These are phyloP conservation scores for Nothophoma quercina DNA, from an alignment of 2,329 filamentous ascomycete genomes.

Conservation along the genomic window DNA sequence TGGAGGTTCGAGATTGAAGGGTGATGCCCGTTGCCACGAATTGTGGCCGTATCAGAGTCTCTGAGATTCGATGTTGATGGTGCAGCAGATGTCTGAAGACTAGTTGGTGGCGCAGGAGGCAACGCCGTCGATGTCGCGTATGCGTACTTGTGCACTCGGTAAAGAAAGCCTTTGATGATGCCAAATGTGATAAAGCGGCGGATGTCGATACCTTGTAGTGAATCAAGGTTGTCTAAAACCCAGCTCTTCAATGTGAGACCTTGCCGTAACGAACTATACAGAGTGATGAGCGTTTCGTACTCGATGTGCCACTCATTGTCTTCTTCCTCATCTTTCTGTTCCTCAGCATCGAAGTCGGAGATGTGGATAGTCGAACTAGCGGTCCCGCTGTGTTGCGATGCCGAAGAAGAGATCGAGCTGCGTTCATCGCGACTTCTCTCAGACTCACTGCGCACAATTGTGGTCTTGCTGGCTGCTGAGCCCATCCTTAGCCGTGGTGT, in stretches of 20 bases:
- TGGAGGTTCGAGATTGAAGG: constrained; percentile 16
- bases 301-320: constrained; percentile 27
- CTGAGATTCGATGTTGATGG: constrained; percentile 24
- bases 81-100: constrained; percentile 30
- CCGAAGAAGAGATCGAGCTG: constrained; percentile 33
- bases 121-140: constrained; percentile 57
- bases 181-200: constrained; percentile 94
- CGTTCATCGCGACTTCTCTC: constrained; percentile 29
- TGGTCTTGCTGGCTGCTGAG: constrained; percentile 17
- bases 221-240: constrained; percentile 76
- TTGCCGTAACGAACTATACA: constrained; percentile 86
- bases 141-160: constrained; percentile 91
- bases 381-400: constrained; percentile 28
- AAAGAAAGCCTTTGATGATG: constrained; percentile 92
- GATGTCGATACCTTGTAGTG: constrained; percentile 81
- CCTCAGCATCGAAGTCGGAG: constrained; percentile 22
- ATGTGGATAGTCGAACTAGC: constrained; percentile 23
- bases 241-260: constrained; percentile 87
- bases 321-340: constrained; percentile 22
- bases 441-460: constrained; percentile 24
- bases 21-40: constrained; percentile 22
- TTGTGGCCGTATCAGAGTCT: constrained; percentile 30
- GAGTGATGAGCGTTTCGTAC: constrained; percentile 68
- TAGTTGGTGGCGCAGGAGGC: constrained; percentile 38
- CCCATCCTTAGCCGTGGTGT: constrained; percentile 50